Percentiles rank a stretch among this genome's conserved stretches.
Evolutionary conservation across 1,284 basidiomycete species (phyloP).

Genomic region (Chiua sp.): DNA sequence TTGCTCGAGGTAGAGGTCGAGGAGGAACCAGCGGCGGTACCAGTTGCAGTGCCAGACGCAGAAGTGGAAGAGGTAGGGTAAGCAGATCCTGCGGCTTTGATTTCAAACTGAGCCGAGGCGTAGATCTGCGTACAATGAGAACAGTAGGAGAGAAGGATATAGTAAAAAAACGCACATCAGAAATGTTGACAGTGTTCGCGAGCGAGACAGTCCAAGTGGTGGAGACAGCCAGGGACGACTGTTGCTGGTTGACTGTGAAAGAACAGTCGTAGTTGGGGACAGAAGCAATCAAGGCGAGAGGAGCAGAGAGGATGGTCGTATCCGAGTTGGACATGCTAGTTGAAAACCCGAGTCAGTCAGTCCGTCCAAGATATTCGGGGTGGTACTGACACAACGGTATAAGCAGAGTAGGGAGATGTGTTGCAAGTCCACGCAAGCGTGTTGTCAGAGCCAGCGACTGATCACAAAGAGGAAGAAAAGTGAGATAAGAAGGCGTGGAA

Average conservation of each 20-base stretch:
- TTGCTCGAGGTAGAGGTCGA: slow-evolving; percentile 18
- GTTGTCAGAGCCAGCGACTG: slow-evolving; percentile 43
- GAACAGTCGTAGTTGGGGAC: slow-evolving; percentile 67
- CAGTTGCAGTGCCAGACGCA: slow-evolving; percentile 36
- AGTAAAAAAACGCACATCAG: slow-evolving; percentile 48
- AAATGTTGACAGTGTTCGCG: slow-evolving; percentile 60
- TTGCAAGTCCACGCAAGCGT: slow-evolving; percentile 48
- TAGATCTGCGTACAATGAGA: slow-evolving; percentile 53
- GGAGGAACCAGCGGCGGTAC: slow-evolving; percentile 24
- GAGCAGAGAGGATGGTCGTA: slow-evolving; percentile 35
- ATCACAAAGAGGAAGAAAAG: background rate
- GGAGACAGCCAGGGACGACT: slow-evolving; percentile 47
- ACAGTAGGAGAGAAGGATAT: slow-evolving; percentile 8
- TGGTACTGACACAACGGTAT: slow-evolving; percentile 48
- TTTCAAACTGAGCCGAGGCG: slow-evolving; percentile 65
- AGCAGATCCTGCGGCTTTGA: slow-evolving; percentile 63
- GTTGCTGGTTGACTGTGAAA: slow-evolving; percentile 53
- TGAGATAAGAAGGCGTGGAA: background rate
- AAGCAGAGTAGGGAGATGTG: slow-evolving; percentile 39
- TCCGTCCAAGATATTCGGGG: background rate
- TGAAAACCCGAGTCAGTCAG: slow-evolving; percentile 11
- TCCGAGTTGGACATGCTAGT: slow-evolving; percentile 48
- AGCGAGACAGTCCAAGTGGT: slow-evolving; percentile 63
- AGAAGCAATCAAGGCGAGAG: slow-evolving; percentile 52
- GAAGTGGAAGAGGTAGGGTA: slow-evolving; percentile 54